Percentiles rank a stretch among this genome's conserved stretches.
phyloP scores from a whole-genome alignment of 805 yeast genomes.

The Metschnikowia vanudenii region DNA sequence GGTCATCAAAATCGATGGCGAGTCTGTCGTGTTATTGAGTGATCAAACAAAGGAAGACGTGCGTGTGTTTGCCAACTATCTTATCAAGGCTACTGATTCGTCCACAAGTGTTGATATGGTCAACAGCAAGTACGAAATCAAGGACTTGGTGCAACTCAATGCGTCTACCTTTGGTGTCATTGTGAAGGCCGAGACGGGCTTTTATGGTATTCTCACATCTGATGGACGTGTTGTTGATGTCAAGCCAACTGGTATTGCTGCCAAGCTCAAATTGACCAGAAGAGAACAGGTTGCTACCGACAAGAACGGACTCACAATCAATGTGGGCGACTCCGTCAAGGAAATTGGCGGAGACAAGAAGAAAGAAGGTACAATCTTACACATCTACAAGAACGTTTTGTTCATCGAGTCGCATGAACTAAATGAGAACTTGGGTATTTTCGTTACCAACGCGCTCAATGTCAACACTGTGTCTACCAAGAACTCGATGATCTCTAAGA shows the following conservation, averaged over 20 bases:
- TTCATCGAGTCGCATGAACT: constrained; percentile 80
- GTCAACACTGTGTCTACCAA: constrained; percentile 84
- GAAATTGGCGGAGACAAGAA: constrained; percentile 74
- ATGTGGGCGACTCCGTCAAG: constrained; percentile 89
- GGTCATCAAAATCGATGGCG: constrained; percentile 77
- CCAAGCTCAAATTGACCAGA: constrained; percentile 62
- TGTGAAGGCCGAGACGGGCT: constrained; percentile 84
- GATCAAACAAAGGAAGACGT: constrained; percentile 88
- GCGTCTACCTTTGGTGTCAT: constrained; percentile 86
- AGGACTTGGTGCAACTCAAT: constrained; percentile 85
- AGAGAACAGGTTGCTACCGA: constrained; percentile 86
- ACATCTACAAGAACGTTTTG: constrained; percentile 75
- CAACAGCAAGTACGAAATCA: constrained; percentile 78
- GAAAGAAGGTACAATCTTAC: constrained; percentile 84
- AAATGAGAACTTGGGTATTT: constrained; percentile 86
- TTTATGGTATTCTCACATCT: constrained; percentile 74
- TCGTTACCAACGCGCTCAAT: constrained; percentile 71
- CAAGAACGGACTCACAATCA: constrained; percentile 75
- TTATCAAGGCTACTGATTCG: constrained; percentile 89
- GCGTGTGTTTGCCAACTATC: constrained; percentile 87
- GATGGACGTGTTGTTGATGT: constrained; percentile 74
- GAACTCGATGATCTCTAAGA: constrained; percentile 60
- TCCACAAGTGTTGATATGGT: constrained; percentile 54
- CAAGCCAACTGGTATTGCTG: constrained; percentile 78
- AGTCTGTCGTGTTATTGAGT: constrained; percentile 84